phyloP scores from a whole-genome alignment of 2,329 filamentous ascomycete species.

The Bipolaris bicolor region DNA sequence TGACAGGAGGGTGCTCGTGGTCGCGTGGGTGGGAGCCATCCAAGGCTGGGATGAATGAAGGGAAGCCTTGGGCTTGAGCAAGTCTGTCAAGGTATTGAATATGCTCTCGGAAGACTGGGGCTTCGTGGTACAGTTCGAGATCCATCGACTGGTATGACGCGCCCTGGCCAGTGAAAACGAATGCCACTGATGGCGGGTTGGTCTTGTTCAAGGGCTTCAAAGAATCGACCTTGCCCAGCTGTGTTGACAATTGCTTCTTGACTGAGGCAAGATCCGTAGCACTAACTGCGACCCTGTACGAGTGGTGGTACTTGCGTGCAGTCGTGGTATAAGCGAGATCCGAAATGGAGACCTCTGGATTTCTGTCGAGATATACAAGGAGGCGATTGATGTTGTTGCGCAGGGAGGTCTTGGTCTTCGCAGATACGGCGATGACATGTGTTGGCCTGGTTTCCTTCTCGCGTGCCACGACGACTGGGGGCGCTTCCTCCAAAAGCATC shows the following conservation, averaged over 20 bases:
- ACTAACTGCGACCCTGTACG: constrained; percentile 13
- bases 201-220: constrained; percentile 34
- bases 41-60: constrained; percentile 30
- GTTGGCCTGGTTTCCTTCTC: not conserved
- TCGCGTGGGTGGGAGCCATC: constrained; percentile 33
- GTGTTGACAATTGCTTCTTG: not conserved
- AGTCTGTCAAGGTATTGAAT: constrained; percentile 40
- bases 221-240: constrained; percentile 32
- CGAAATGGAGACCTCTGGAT: not conserved
- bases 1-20: constrained; percentile 16
- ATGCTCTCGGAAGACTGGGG: constrained; percentile 36
- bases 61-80: constrained; percentile 40
- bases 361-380: constrained; percentile 3
- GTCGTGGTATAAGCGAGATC: constrained; percentile 32
- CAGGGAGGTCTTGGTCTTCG: constrained; percentile 10
- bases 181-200: constrained; percentile 13
- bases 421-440: not conserved
- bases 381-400: constrained; percentile 8
- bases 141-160: constrained; percentile 27
- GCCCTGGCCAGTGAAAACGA: constrained; percentile 43
- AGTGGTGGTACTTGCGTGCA: constrained; percentile 30
- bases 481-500: constrained; percentile 2
- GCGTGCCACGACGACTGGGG: constrained; percentile 7
- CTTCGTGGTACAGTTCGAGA: constrained; percentile 24
- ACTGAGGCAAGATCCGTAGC: not conserved